Conservation (phyloP, 176 grass and related monocot genomes). For the Leersia perrieri region DNA sequence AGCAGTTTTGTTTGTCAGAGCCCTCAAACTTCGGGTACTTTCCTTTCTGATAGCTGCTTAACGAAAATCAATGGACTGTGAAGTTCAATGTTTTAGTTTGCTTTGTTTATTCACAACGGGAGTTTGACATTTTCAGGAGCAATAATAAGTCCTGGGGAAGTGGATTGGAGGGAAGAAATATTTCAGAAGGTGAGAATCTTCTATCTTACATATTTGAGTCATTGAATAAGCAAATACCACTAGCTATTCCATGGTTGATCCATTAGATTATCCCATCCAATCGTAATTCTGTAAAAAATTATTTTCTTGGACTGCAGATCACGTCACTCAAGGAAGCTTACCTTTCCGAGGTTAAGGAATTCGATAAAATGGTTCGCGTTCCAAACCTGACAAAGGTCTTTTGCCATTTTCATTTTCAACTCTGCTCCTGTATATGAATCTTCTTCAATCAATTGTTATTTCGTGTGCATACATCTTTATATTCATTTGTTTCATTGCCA, state of each 20-base stretch:
- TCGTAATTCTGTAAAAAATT: not conserved
- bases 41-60: not conserved
- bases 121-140: not conserved
- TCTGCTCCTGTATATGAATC: not conserved
- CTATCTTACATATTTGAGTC: not conserved
- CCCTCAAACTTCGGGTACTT: slow-evolving; percentile 23
- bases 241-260: not conserved
- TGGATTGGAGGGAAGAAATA: slow-evolving; percentile 19
- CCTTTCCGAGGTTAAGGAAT: slow-evolving; percentile 14
- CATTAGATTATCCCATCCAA: not conserved
- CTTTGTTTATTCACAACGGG: not conserved
- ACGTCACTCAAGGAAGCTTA: slow-evolving; percentile 13
- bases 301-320: slow-evolving; percentile 8
- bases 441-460: slow-evolving; percentile 5
- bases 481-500: not conserved
- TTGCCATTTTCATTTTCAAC: not conserved
- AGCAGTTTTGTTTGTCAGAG: not conserved
- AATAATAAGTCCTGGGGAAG: not conserved
- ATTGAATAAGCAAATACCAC: not conserved
- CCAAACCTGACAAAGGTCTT: slow-evolving; percentile 26
- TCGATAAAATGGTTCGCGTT: not conserved
- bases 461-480: not conserved
- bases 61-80: not conserved
- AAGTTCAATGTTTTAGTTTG: not conserved
- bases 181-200: slow-evolving; percentile 17